Conservation (phyloP, 2,329 filamentous ascomycete species). For the Clonostachys rosea region DNA sequence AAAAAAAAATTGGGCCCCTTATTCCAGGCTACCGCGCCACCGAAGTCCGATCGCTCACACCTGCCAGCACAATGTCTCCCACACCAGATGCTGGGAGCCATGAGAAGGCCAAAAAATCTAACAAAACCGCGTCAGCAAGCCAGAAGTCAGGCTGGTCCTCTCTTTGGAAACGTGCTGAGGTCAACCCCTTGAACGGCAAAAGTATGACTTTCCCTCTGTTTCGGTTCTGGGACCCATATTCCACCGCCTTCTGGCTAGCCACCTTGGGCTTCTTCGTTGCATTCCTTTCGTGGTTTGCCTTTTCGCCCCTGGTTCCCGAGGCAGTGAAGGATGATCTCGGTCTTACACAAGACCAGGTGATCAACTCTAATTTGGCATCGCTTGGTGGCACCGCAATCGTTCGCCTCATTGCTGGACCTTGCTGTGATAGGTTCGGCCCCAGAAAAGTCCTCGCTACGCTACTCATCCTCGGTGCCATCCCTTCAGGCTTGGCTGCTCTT, state of each 20-base stretch:
- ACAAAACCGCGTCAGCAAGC: no score
- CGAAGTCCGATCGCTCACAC: no score
- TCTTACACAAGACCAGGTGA: slow-evolving; percentile 65
- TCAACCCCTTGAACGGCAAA: slow-evolving; percentile 83
- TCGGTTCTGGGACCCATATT: slow-evolving; percentile 75
- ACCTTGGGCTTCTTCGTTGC: slow-evolving; percentile 84
- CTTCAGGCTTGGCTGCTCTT: slow-evolving; percentile 76
- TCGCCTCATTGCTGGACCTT: slow-evolving; percentile 71
- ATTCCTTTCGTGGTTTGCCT: slow-evolving; percentile 80
- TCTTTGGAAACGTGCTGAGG: slow-evolving; percentile 47
- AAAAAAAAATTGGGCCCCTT: no score
- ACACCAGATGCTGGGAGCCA: no score
- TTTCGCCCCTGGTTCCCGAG: slow-evolving; percentile 73
- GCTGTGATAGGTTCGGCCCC: slow-evolving; percentile 83
- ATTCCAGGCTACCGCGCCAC: no score
- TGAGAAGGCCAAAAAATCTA: no score
- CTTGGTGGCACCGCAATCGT: slow-evolving; percentile 67
- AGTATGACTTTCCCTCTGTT: slow-evolving; percentile 74
- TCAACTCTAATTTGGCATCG: slow-evolving; percentile 89
- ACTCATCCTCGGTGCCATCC: slow-evolving; percentile 74
- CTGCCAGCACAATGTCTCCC: no score
- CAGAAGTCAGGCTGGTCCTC: neutral
- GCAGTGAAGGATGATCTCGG: slow-evolving; percentile 77
- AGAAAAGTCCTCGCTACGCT: slow-evolving; percentile 74
- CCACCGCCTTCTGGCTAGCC: slow-evolving; percentile 85